Evolutionary conservation across 2,329 filamentous ascomycete species (phyloP).

Genomic region (Cladobotryum protrusum): DNA sequence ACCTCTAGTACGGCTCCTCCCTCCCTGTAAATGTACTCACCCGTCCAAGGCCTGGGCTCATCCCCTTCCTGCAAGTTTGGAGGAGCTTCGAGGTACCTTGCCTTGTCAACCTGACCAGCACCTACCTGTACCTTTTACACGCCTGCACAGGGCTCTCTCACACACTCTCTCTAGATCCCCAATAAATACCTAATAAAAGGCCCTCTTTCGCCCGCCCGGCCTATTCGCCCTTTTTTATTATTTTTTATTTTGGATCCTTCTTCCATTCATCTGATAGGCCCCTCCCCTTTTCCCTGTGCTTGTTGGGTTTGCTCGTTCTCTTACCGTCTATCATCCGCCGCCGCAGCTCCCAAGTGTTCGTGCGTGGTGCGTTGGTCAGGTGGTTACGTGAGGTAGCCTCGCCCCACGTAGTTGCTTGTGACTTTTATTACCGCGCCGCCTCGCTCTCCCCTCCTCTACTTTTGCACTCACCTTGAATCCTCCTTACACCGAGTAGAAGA

Average conservation of each 20-base stretch:
- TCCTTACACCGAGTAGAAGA: conserved; percentile 11
- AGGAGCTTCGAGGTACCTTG: too few species aligned
- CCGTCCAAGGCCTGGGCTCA: too few species aligned
- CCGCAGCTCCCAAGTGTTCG: neutral
- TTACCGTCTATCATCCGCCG: neutral
- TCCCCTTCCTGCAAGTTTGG: too few species aligned
- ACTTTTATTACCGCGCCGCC: conserved; percentile 13
- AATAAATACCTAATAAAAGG: too few species aligned
- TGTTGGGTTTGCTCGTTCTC: conserved; percentile 3
- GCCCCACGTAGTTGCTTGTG: conserved; percentile 10
- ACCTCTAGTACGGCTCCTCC: too few species aligned
- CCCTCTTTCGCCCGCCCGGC: too few species aligned
- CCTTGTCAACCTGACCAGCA: too few species aligned
- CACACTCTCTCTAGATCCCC: too few species aligned
- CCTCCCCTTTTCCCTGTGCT: neutral
- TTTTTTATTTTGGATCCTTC: neutral
- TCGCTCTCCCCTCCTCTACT: conserved; percentile 12
- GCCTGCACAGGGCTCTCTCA: too few species aligned
- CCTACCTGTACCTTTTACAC: too few species aligned
- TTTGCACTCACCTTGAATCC: conserved; percentile 12
- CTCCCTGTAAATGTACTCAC: too few species aligned
- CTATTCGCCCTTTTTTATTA: neutral
- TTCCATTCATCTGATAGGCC: neutral
- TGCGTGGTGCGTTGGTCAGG: conserved; percentile 12
- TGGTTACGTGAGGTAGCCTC: conserved; percentile 12